These are phyloP conservation scores for Fusarium proliferatum DNA, from an alignment of 2,329 filamentous ascomycete genomes.

Conservation along the genomic window DNA sequence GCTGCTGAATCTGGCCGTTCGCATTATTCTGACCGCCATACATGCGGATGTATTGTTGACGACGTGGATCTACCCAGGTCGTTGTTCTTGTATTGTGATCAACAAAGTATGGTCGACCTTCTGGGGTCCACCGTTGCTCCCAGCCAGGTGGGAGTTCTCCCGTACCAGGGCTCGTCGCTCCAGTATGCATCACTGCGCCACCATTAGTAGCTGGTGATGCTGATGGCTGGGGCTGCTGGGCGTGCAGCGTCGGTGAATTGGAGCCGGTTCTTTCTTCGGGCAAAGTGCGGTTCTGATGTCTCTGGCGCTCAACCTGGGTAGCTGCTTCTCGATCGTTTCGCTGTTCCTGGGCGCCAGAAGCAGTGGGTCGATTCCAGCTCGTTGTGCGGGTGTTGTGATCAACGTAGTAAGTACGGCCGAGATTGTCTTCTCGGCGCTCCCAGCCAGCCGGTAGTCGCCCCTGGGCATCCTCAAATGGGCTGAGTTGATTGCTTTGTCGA, in stretches of 20 bases:
- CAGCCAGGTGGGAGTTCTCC: constrained; percentile 95
- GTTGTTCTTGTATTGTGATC: constrained; percentile 98
- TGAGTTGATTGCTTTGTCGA: constrained; percentile 65
- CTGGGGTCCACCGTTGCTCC: constrained; percentile 96
- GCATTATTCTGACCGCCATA: constrained; percentile 88
- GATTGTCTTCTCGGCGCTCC: constrained; percentile 94
- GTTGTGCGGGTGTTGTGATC: constrained; percentile 97
- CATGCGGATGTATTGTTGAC: constrained; percentile 98
- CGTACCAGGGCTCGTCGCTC: constrained; percentile 89
- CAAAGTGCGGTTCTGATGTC: constrained; percentile 94
- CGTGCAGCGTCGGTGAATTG: constrained; percentile 83
- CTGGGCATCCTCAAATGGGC: constrained; percentile 96
- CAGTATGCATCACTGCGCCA: constrained; percentile 92
- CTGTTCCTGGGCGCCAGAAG: constrained; percentile 76
- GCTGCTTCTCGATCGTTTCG: constrained; percentile 87
- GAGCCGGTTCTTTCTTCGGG: constrained; percentile 95
- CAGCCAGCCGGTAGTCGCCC: constrained; percentile 92
- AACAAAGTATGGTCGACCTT: constrained; percentile 95
- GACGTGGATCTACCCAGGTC: constrained; percentile 96
- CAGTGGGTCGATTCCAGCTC: constrained; percentile 92
- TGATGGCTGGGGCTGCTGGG: constrained; percentile 57
- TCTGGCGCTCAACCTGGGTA: constrained; percentile 90
- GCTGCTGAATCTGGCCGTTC: constrained; percentile 91
- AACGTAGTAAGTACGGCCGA: constrained; percentile 96
- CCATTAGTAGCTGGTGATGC: constrained; percentile 56